Base-by-base conservation (phyloP, 768 basidiomycete genomes). In the Clitopilus passeckerianus region DNA sequence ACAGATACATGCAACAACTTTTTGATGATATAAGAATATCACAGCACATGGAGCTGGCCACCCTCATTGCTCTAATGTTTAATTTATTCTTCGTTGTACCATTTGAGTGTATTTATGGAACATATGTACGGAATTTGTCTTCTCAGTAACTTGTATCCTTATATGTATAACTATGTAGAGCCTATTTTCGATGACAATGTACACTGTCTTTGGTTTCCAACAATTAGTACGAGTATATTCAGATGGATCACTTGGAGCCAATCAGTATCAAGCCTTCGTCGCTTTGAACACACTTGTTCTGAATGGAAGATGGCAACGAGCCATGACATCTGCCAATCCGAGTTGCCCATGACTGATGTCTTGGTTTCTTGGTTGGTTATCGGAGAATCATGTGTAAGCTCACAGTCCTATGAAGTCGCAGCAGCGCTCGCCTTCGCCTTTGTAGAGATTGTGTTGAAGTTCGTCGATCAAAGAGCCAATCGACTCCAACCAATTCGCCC, bases 331-430 rank as follows among this genome's bases (percentile, higher is more conserved):
- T 35, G 53, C 30, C 58, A 53, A 27, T 55, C 60, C 57, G 60
- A 61, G 30, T 43, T 61, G 60, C 30, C 60, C 59, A 53, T 56
- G 37, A 54, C 53, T 46, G 59, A 59, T 63, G 46, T 18, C 16
- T 18, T 50, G 46, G 46, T 50, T 18, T 50, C 46, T 22, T 50
- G 46, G 46, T 50, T 50, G 46, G 16, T 16, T 23, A 50, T 15
- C 37, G 37, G 37, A 30, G 27, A 50, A 50, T 50, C 46, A 50
- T 23, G 46, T 50, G 46, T 30, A 4, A 30, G 27, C 46, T 50
- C 5, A 10, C n/a, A 2, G 5, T 50, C 16, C 46, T 23, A 7
- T 16, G 37, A n/a, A 15, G 14, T 18, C 18, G 10, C 18, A 50
- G 44, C 44, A 46, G 46, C 46, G 46, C 46, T 50, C 46, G 46